phyloP scores from a whole-genome alignment of 176 grass and related monocot species.

The Oryza glaberrima region DNA sequence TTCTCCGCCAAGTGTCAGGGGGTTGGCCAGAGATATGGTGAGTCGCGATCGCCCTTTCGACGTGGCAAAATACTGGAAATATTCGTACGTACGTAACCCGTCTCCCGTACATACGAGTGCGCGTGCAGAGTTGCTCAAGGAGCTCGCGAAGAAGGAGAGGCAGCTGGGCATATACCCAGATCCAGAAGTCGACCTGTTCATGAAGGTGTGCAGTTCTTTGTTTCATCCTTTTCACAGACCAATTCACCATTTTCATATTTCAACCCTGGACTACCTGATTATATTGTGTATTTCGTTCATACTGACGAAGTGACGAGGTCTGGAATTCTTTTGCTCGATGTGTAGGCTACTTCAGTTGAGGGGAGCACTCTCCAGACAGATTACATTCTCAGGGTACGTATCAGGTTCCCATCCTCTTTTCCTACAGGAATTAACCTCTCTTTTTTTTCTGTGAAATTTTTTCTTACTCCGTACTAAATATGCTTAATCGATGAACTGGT shows the following conservation, averaged over 20 bases:
- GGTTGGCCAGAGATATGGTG: conserved; percentile 85
- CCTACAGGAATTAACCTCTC: not conserved
- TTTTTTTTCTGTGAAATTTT: too few relatives aligned
- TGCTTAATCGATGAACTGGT: too few relatives aligned
- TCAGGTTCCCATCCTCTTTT: not conserved
- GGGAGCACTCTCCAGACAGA: conserved; percentile 97
- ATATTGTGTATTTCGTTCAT: not conserved
- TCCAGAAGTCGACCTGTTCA: conserved; percentile 94
- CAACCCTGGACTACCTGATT: too few relatives aligned
- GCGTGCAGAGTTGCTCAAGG: conserved; percentile 75
- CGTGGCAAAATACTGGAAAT: not conserved
- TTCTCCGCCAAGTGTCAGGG: conserved; percentile 95
- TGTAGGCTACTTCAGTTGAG: conserved; percentile 85
- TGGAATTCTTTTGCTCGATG: not conserved
- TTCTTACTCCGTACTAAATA: too few relatives aligned
- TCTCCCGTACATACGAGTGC: not conserved
- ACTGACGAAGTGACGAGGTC: not conserved
- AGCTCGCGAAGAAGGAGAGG: conserved; percentile 87
- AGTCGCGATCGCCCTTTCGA: not conserved
- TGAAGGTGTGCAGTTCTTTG: conserved; percentile 77
- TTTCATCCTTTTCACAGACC: not conserved
- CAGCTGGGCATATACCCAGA: conserved; percentile 79
- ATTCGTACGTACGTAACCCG: too few relatives aligned
- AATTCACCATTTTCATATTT: not conserved
- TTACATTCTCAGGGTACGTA: conserved; percentile 84